phyloP scores from a whole-genome alignment of 441 rosid species.

The Manihot esculenta region DNA sequence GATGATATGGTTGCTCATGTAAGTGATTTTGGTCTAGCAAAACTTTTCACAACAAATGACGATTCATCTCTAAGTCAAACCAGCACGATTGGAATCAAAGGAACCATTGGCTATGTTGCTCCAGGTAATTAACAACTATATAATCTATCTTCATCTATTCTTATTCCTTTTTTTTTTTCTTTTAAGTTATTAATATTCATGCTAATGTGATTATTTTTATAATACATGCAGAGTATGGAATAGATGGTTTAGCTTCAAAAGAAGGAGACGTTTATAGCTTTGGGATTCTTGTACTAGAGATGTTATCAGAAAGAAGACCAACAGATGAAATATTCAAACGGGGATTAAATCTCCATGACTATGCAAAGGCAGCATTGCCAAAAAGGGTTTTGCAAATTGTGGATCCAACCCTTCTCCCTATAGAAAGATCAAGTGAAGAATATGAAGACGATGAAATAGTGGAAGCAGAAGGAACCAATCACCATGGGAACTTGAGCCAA shows the following conservation, averaged over 20 bases:
- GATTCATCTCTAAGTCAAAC: not conserved
- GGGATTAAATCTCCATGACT: not conserved
- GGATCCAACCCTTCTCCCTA: not conserved
- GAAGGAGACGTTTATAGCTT: slow-evolving; percentile 1
- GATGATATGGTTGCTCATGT: too few relatives aligned
- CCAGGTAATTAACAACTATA: not conserved
- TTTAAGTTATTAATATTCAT: too few relatives aligned
- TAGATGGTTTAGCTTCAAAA: not conserved
- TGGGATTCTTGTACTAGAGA: slow-evolving; percentile 8
- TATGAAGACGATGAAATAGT: not conserved
- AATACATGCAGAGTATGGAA: slow-evolving; percentile 4
- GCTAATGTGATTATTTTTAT: too few relatives aligned
- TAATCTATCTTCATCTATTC: not conserved
- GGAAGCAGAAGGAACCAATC: not conserved
- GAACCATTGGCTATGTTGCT: slow-evolving; percentile 4
- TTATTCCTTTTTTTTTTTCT: too few relatives aligned
- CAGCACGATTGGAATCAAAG: not conserved
- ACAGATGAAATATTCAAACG: not conserved
- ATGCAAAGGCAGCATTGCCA: not conserved
- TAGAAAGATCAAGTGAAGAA: not conserved
- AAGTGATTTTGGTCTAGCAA: too few relatives aligned
- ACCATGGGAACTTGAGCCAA: not conserved
- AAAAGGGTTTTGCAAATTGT: not conserved
- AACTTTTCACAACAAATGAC: too few relatives aligned
- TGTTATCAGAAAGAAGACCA: slow-evolving; percentile 9